Evolutionary conservation across 2,329 filamentous ascomycete genomes (phyloP).

Genomic region (Monilinia fructigena): DNA sequence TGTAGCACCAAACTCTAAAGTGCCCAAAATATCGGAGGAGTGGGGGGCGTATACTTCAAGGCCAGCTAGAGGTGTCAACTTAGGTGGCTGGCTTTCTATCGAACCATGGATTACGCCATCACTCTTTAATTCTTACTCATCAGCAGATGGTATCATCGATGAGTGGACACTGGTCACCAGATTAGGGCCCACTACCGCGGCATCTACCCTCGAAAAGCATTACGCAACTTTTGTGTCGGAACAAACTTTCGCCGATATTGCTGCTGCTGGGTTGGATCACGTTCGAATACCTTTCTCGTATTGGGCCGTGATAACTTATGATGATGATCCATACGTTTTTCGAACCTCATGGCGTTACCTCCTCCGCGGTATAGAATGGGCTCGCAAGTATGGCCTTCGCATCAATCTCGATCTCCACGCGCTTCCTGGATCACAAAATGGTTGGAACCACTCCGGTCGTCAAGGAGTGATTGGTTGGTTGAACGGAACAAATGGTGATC

Average conservation of each 20-base stretch:
- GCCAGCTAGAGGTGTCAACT: constrained; percentile 84
- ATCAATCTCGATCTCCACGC: constrained; percentile 92
- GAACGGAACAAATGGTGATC: constrained; percentile 78
- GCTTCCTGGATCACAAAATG: constrained; percentile 91
- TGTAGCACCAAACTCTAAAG: constrained; percentile 71
- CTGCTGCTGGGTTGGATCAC: constrained; percentile 86
- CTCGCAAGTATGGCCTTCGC: constrained; percentile 84
- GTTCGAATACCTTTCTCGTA: constrained; percentile 95
- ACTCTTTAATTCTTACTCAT: constrained; percentile 66
- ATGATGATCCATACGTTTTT: constrained; percentile 81
- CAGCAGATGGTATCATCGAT: constrained; percentile 65
- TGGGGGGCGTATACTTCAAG: constrained; percentile 76
- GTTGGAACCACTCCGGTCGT: constrained; percentile 93
- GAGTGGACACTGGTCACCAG: constrained; percentile 77
- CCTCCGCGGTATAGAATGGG: constrained; percentile 88
- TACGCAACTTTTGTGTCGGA: constrained; percentile 88
- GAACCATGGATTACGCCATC: constrained; percentile 97
- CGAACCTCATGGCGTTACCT: constrained; percentile 92
- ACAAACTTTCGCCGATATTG: constrained; percentile 79
- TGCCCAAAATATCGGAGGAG: constrained; percentile 70
- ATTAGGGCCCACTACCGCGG: constrained; percentile 64
- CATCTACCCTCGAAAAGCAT: constrained; percentile 76
- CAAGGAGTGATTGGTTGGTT: constrained; percentile 83
- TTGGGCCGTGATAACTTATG: constrained; percentile 87
- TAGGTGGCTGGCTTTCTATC: constrained; percentile 90